A percentile compares a stretch with the other conserved stretches of the same genome.
Conservation (phyloP, 768 basidiomycete genomes). For the Lentinula detonsa region DNA sequence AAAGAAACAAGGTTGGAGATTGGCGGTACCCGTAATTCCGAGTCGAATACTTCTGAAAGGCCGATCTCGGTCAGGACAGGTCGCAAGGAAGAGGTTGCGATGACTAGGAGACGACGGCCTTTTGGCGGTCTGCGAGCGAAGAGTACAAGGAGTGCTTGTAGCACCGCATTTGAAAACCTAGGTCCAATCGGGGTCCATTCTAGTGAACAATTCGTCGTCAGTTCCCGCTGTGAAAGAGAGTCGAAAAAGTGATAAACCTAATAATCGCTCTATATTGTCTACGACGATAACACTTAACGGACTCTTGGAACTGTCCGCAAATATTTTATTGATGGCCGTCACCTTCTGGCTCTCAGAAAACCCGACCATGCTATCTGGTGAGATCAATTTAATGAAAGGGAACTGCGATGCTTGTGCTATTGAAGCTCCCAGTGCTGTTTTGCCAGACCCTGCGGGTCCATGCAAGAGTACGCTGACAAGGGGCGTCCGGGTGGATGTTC, state of each 20-base stretch:
- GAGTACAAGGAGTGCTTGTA: conserved; percentile 86
- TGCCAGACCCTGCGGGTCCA: conserved; percentile 87
- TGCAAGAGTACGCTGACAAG: conserved; percentile 88
- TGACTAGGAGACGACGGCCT: conserved; percentile 85
- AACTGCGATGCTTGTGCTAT: conserved; percentile 92
- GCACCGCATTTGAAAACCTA: conserved; percentile 91
- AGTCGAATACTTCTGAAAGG: conserved; percentile 83
- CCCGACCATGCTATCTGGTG: conserved; percentile 96
- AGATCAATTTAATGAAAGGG: conserved; percentile 97
- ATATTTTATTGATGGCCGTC: conserved; percentile 84
- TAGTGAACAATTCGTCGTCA: conserved; percentile 20
- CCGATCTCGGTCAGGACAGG: conserved; percentile 85
- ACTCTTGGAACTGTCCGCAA: conserved; percentile 95
- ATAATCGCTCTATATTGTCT: conserved; percentile 87
- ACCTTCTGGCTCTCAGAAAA: conserved; percentile 93
- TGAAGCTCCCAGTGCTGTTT: conserved; percentile 90
- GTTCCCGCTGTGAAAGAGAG: background rate
- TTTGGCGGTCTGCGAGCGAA: conserved; percentile 89
- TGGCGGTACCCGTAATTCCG: conserved; percentile 80
- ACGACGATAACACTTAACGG: conserved; percentile 94
- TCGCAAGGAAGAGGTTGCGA: conserved; percentile 89
- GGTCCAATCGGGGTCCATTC: conserved; percentile 97
- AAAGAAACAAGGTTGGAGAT: conserved; percentile 66
- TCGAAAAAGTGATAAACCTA: conserved; percentile 49
- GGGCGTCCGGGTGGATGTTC: conserved; percentile 83